A percentile compares a stretch with the other conserved stretches of the same genome.
These are phyloP conservation scores for Cladosporium sp. DNA, from an alignment of 2,329 filamentous ascomycete species.

Conservation along the genomic window DNA sequence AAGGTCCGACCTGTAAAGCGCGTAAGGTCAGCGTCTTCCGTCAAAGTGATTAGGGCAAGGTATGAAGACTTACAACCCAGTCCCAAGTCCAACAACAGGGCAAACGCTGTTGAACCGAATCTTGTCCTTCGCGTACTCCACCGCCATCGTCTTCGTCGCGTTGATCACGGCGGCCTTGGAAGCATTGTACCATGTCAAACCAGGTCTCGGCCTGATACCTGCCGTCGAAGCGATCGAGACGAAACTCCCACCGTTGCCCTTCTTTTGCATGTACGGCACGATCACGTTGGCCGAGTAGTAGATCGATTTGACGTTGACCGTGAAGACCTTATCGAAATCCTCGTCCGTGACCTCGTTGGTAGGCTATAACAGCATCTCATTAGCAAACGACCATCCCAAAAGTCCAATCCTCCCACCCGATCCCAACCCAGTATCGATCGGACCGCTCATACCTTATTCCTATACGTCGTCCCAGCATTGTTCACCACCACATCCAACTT, in stretches of 20 bases:
- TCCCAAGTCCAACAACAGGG: slow-evolving; percentile 37
- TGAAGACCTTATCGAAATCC: slow-evolving; percentile 68
- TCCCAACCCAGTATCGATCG: neutral
- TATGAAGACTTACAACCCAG: slow-evolving; percentile 34
- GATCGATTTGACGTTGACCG: slow-evolving; percentile 69
- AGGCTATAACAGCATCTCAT: slow-evolving; percentile 38
- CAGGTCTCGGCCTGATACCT: slow-evolving; percentile 61
- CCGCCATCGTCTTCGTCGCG: slow-evolving; percentile 67
- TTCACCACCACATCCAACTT: slow-evolving; percentile 62
- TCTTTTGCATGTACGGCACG: slow-evolving; percentile 61
- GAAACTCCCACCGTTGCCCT: slow-evolving; percentile 61
- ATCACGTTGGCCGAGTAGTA: slow-evolving; percentile 63
- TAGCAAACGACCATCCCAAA: neutral
- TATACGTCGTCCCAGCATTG: slow-evolving; percentile 58
- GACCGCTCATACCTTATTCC: slow-evolving; percentile 51
- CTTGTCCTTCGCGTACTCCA: slow-evolving; percentile 71
- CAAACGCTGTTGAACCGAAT: slow-evolving; percentile 75
- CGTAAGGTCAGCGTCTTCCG: neutral
- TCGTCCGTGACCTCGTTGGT: slow-evolving; percentile 65
- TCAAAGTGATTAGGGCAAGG: neutral
- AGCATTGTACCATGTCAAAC: slow-evolving; percentile 70
- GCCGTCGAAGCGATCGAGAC: slow-evolving; percentile 69
- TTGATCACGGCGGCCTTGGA: slow-evolving; percentile 64
- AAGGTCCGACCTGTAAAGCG: slow-evolving; percentile 29
- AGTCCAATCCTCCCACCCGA: neutral